Percentiles rank a stretch among this genome's conserved stretches.
Conservation (phyloP, 805 yeast species). For the Lipomyces mesembrius region DNA sequence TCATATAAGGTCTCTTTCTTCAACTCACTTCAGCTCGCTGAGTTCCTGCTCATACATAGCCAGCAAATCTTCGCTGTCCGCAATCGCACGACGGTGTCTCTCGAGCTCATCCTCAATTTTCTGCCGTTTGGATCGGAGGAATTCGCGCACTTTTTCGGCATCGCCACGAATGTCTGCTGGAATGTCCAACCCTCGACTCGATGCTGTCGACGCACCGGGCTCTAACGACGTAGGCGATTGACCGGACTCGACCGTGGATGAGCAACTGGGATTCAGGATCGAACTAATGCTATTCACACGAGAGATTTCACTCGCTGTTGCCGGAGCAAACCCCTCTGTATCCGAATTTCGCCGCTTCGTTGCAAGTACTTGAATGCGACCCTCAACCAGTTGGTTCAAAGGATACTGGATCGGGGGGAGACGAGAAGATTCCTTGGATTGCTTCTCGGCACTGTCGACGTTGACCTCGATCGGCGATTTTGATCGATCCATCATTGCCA, state of each 20-base stretch:
- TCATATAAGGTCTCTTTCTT: neutral
- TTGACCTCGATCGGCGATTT: neutral
- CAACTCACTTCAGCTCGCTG: slow-evolving; percentile 17
- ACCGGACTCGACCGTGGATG: slow-evolving; percentile 2
- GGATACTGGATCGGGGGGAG: slow-evolving; percentile 26
- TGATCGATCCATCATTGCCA: neutral
- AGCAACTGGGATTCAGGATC: slow-evolving; percentile 30
- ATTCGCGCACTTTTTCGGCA: slow-evolving; percentile 42
- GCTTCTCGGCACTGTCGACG: neutral
- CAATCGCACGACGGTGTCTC: slow-evolving; percentile 40
- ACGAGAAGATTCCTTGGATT: slow-evolving; percentile 14
- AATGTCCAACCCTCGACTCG: slow-evolving; percentile 33
- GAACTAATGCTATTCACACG: slow-evolving; percentile 33
- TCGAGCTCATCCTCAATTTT: slow-evolving; percentile 45
- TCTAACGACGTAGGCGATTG: slow-evolving; percentile 6
- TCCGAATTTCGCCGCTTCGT: slow-evolving; percentile 12
- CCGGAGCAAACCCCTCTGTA: neutral
- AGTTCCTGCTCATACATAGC: slow-evolving; percentile 43
- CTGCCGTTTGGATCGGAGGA: slow-evolving; percentile 44
- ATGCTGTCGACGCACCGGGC: slow-evolving; percentile 5
- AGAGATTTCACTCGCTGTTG: slow-evolving; percentile 9
- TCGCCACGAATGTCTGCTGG: slow-evolving; percentile 42
- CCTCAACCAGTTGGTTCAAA: neutral
- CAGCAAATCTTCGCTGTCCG: slow-evolving; percentile 41
- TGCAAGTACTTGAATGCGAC: neutral